phyloP scores from a whole-genome alignment of 768 basidiomycete species.

The Tylopilus plumbeoviolaceoides region DNA sequence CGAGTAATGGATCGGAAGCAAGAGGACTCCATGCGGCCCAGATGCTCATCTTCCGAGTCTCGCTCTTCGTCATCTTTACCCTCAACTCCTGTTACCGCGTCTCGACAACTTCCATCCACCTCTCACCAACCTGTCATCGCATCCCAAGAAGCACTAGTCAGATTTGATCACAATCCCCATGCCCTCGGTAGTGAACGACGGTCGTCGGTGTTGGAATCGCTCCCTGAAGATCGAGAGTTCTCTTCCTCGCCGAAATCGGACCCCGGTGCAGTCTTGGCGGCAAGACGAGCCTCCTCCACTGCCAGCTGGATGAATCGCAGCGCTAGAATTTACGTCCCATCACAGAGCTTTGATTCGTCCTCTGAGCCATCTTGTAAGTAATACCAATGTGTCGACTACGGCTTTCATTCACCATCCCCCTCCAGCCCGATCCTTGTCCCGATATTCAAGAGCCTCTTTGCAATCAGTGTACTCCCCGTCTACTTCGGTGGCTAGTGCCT shows the following conservation, averaged over 20 bases:
- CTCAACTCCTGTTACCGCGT: conserved; percentile 17
- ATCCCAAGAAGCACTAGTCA: conserved; percentile 20
- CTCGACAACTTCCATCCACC: conserved; percentile 15
- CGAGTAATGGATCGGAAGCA: conserved; percentile 4
- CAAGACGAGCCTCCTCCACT: conserved; percentile 17
- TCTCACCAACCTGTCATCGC: conserved; percentile 21
- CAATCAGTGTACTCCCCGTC: conserved; percentile 31
- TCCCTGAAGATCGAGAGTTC: conserved; percentile 51
- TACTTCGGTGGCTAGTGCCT: conserved; percentile 18
- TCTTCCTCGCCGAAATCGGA: conserved; percentile 16
- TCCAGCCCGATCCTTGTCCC: conserved; percentile 17
- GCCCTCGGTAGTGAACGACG: conserved; percentile 12
- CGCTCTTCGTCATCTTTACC: conserved; percentile 25
- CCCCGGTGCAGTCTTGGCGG: conserved; percentile 4
- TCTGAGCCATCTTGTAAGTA: conserved; percentile 17
- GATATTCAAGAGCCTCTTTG: conserved; percentile 26
- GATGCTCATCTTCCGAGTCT: conserved; percentile 24
- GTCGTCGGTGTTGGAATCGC: conserved; percentile 36
- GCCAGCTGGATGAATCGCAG: conserved; percentile 16
- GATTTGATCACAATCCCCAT: conserved; percentile 30
- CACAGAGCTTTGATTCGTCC: conserved; percentile 1
- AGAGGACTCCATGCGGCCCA: conserved; percentile 13
- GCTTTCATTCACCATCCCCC: conserved; percentile 6
- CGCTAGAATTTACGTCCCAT: conserved; percentile 17
- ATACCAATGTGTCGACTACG: background rate